Percentiles rank a stretch among this genome's conserved stretches.
phyloP scores from a whole-genome alignment of 2,329 filamentous ascomycete species.

The Colletotrichum sp. region DNA sequence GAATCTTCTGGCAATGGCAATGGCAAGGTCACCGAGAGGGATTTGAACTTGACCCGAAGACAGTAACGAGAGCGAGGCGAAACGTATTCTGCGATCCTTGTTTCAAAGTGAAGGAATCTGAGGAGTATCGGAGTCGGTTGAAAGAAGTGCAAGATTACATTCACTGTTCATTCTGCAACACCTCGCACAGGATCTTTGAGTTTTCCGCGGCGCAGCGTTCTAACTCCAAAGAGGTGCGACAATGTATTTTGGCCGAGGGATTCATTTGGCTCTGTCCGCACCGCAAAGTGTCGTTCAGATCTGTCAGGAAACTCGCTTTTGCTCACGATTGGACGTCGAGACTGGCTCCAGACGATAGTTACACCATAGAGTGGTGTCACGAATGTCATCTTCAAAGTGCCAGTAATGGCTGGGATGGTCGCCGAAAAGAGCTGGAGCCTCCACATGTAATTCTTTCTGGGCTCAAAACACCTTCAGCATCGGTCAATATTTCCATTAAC shows the following conservation, averaged over 20 bases:
- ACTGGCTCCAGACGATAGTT: not conserved
- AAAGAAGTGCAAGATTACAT: not conserved
- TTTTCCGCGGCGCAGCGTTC: not conserved
- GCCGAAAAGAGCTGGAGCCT: not conserved
- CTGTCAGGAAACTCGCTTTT: not conserved
- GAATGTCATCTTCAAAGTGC: not conserved
- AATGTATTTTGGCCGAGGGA: not conserved
- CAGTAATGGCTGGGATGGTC: not conserved
- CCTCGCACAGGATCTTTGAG: fast-evolving
- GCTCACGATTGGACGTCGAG: not conserved
- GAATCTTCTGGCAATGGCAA: no score
- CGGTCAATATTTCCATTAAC: no score
- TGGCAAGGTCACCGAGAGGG: no score
- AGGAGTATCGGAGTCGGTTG: not conserved
- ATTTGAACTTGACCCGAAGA: not conserved
- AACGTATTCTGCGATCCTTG: not conserved
- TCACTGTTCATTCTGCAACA: not conserved
- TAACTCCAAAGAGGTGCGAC: not conserved
- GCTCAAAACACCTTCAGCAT: no score
- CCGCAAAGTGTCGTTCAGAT: not conserved
- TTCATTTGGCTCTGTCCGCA: not conserved
- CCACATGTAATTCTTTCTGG: not conserved
- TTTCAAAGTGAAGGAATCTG: not conserved
- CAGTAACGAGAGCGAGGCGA: not conserved
- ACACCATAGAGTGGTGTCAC: not conserved